These are phyloP conservation scores for Yarrowia keelungensis DNA, from an alignment of 805 yeast genomes.

Conservation along the genomic window DNA sequence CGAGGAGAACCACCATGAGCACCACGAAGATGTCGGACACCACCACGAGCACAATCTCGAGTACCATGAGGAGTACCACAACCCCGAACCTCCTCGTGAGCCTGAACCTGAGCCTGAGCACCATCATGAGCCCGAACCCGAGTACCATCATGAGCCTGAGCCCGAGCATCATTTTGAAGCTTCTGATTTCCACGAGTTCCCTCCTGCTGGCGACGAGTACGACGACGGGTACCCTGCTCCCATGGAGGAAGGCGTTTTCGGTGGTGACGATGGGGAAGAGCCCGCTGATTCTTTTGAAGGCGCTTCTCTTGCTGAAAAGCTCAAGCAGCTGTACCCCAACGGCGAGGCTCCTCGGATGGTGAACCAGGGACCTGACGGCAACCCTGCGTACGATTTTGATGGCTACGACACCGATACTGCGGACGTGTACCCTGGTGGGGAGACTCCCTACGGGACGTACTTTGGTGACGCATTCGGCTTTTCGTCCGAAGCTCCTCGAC, in stretches of 20 bases:
- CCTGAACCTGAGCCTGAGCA: not conserved
- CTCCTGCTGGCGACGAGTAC: slow-evolving; percentile 19
- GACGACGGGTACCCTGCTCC: not conserved
- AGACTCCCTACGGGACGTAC: slow-evolving; percentile 13
- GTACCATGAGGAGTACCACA: slow-evolving; percentile 17
- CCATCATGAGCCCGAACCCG: not conserved
- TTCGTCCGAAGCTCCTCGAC: slow-evolving; percentile 29
- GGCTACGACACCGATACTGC: slow-evolving; percentile 19
- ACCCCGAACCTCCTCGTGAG: not conserved
- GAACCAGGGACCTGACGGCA: slow-evolving; percentile 11
- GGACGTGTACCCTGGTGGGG: slow-evolving; percentile 7
- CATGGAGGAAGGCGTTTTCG: not conserved
- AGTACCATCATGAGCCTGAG: slow-evolving; percentile 1
- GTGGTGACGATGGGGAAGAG: not conserved
- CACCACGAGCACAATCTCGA: slow-evolving; percentile 23
- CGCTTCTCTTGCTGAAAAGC: slow-evolving; percentile 19
- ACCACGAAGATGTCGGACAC: not conserved
- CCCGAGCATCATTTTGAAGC: not conserved
- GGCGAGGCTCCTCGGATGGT: slow-evolving; percentile 10
- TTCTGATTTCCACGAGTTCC: slow-evolving; percentile 16
- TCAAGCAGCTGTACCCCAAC: slow-evolving; percentile 18
- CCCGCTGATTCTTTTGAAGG: not conserved
- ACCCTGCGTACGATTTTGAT: slow-evolving; percentile 12
- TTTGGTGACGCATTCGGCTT: slow-evolving; percentile 23
- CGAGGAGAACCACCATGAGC: not conserved